Evolutionary conservation across 2,329 filamentous ascomycete genomes (phyloP), one percentile per base, ranked within the genome.

Genomic region (Curvularia hawaiiensis): DNA sequence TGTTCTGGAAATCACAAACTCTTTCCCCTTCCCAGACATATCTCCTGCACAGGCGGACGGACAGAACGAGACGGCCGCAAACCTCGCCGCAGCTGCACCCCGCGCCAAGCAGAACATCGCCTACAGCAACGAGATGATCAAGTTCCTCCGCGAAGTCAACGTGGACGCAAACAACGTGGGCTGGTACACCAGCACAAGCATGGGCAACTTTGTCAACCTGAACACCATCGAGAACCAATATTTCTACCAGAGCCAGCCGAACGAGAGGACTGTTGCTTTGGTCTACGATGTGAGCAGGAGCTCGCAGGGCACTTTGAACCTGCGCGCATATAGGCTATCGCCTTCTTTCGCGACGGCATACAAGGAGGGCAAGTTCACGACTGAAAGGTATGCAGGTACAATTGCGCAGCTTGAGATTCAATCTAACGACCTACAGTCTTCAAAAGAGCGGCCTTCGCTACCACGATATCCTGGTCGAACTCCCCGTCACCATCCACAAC

Each of bases 111-210:
- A 90, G 72, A 97, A 96, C 78, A 84, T 89, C 22, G 80, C 84
- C 68, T 98, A 99, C 81, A 91, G 97, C 82, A 89, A 87, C 66
- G 95, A 99, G 79, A 98, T 98, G 94, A 94, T 99, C 79, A 90
- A 92, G 74, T 92, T 95, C 79, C 82, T 98, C 63, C 90, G 94
- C 77, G 95, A 98, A 80, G 95, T 99, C 73, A 99, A 98, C 78
- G 91, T 98, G 59, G 95, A 99, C 78, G 95, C 95, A 66, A 97
- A 98, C 83, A 96, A 92, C 73, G 92, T 96, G 59, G 95, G 95
- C 72, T 99, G 93, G 93, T 99, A 99, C 82, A 97, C 92, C 58
- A 97, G 92, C 82, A 92, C 93, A 63, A 97, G 92, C 78, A 96
- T 99, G 91, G 95, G 95, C 79, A 98, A 97, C 84, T 98, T 98